A percentile compares a stretch with the other conserved stretches of the same genome.
These are phyloP conservation scores for Cladosporium velox DNA, from an alignment of 2,329 filamentous ascomycete species.

Conservation along the genomic window DNA sequence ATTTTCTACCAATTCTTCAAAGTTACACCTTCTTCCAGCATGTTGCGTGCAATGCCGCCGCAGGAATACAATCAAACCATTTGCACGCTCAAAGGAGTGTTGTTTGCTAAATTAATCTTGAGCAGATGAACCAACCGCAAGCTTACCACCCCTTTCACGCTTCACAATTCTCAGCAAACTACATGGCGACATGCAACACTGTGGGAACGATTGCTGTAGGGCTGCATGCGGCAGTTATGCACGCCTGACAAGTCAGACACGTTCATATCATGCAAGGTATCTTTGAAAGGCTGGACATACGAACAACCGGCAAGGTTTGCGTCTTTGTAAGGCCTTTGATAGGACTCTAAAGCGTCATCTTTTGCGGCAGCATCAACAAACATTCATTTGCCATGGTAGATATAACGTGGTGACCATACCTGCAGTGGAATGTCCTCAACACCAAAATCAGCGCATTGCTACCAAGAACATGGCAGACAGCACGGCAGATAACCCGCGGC, in stretches of 20 bases:
- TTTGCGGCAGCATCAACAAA: neutral
- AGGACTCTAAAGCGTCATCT: neutral
- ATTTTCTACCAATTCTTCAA: neutral
- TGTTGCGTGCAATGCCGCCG: neutral
- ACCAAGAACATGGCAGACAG: neutral
- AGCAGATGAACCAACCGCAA: neutral
- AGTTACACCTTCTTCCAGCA: neutral
- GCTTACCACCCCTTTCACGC: neutral
- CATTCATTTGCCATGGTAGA: neutral
- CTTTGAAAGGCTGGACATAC: neutral
- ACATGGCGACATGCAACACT: neutral
- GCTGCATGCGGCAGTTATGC: too few species aligned
- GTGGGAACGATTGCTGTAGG: too few species aligned
- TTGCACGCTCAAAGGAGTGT: neutral
- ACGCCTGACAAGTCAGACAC: too few species aligned
- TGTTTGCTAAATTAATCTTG: neutral
- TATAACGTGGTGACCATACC: neutral
- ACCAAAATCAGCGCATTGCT: too few species aligned
- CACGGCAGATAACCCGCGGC: too few species aligned
- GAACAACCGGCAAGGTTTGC: neutral
- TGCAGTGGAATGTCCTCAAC: neutral
- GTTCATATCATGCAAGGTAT: neutral
- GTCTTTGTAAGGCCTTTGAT: neutral
- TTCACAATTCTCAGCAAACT: neutral
- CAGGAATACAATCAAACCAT: neutral